Evolutionary conservation across 116 monocot genomes (phyloP).

Genomic region (Zostera marina): DNA sequence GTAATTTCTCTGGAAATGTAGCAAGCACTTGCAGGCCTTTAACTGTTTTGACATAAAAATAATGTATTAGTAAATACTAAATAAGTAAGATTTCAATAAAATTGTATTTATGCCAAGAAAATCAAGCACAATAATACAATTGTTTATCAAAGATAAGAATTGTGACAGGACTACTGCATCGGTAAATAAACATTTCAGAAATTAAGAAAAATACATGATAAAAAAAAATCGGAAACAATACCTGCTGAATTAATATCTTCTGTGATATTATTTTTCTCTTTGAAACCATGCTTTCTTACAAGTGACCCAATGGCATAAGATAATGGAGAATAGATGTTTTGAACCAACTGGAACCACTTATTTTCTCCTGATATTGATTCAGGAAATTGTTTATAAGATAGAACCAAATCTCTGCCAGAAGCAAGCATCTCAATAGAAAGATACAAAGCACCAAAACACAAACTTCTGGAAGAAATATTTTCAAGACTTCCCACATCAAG

Average conservation of each 20-base stretch:
- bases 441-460: slow-evolving; percentile 46
- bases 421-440: slow-evolving; percentile 59
- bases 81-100: not conserved
- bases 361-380: slow-evolving; percentile 14
- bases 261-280: slow-evolving; percentile 13
- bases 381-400: slow-evolving; percentile 9
- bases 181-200: not conserved
- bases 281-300: slow-evolving; percentile 2
- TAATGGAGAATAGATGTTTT: slow-evolving; percentile 32
- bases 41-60: slow-evolving; percentile 23
- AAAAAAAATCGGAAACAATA: slow-evolving; percentile 3
- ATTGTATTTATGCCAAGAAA: not conserved
- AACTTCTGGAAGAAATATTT: slow-evolving; percentile 5
- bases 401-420: slow-evolving; percentile 50
- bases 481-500: not conserved
- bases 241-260: slow-evolving; percentile 19
- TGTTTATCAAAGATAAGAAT: not conserved
- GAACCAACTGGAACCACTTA: slow-evolving; percentile 49
- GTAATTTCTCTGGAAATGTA: slow-evolving; percentile 49
- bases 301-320: slow-evolving; percentile 28
- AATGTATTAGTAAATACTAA: slow-evolving; percentile 4
- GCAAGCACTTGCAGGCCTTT: slow-evolving; percentile 63
- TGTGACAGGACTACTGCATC: not conserved
- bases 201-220: too few species aligned
- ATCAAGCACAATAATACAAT: not conserved